Evolutionary conservation across 495 filamentous ascomycete genomes (phyloP), one percentile per base, ranked within the genome.

Genomic region (Aspergillus hancockii): DNA sequence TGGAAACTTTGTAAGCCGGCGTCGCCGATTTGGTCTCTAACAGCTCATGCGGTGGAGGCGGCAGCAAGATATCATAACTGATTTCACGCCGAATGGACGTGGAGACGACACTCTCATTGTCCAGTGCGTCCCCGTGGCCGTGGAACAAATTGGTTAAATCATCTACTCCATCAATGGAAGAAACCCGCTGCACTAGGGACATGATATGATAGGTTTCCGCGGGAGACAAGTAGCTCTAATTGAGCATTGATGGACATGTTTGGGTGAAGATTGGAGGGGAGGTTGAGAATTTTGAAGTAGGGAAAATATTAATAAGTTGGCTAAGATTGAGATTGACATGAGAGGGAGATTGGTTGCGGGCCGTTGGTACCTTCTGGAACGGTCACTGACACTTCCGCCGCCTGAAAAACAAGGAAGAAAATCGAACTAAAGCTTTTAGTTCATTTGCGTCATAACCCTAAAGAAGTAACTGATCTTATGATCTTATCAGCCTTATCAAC

Each of bases 1-100:
- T 71, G 6, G 82, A 79, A 38, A 87, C 82, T 63, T 86, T 78
- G 58, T 83, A 84, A 0, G 77, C 78, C 3, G 75, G 67, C 23
- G 68, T 67, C 16, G 67, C 67, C 9, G 66, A 57, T 12, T 67
- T 61, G n/a, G 63, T 53, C 8, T 71, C 70, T 40, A 58, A 55
- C n/a, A 65, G 55, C 21, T 22, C 43, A 4, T 21, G 10, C 19
- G 52, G 49, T 7, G 56, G 54, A n/a, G 66, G 67, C 23, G 53
- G 60, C 14, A 67, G 67, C 40, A 77, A 63, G 4, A 65, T 57
- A 62, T 74, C 67, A 45, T 74, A 75, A 55, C 70, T 74, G 47
- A 74, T 63, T 21, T 69, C 66, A 3, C 68, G 68, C 13, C 62
- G 60, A 18, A 72, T 66, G 34, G 66, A 57, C 2, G 34, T 55